Evolutionary conservation across 1,139 yeast genomes (phyloP), one percentile per base, ranked within the genome.

Genomic region (Taphrina betulina): DNA sequence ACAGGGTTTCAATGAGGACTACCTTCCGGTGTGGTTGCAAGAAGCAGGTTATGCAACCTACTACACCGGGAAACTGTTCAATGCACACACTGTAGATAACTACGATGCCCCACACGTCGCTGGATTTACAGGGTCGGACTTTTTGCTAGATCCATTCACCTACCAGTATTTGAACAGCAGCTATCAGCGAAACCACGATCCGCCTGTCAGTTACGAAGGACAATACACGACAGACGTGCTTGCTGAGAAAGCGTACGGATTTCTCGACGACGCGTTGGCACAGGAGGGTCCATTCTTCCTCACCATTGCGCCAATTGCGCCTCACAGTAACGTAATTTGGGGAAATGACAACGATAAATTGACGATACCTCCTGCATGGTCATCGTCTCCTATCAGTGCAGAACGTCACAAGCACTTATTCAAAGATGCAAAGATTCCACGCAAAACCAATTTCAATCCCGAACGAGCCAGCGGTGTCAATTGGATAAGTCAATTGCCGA

Each of bases 401-500:
- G 44, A 51, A 3, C 36, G 58, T 3, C 58, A 55, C 40, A 35
- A 40, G 14, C 23, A 51, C 24, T 36, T 55, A 4, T 55, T 55
- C 41, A 26, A 20, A n/a, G 53, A 51, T n/a, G 57, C 40, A 3
- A 51, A 51, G 34, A 29, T 55, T 23, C 58, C 58, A 8, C 44
- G 57, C 3, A 51, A 23, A n/a, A 33, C 22, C 12, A 55, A 55
- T 24, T 55, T 55, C 35, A 55, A 55, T 31, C 57, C 58, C 8
- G 58, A 55, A 23, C 8, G 10, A 4, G 53, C 57, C 14, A 40
- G 44, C 36, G 57, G 53, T 8, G 58, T 50, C 31, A 40, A 63
- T 22, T 71, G 75, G 75, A 63, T 71, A 26, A 62, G 67, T 50
- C 51, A 60, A 26, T 60, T 72, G n/a, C 72, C 71, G 61, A 65